Evolutionary conservation across 2,329 filamentous ascomycete genomes (phyloP), one percentile per base, ranked within the genome.

Genomic region (Claviceps fusiformis): DNA sequence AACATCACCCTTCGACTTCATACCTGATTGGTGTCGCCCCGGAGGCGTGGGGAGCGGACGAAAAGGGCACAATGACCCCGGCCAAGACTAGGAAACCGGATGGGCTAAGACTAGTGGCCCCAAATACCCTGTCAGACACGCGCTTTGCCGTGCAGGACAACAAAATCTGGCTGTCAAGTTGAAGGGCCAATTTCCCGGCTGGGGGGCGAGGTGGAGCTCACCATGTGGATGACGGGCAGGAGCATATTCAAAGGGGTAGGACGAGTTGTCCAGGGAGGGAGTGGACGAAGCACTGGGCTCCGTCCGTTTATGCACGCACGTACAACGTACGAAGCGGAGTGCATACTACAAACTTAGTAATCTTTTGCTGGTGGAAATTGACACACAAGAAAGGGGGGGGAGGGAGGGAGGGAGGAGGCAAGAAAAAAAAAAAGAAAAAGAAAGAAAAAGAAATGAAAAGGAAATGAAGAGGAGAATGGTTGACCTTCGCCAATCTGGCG

Each of bases 111-210:
- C 31, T 15, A 50, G 47, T 37, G 47, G 50, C n/a, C 49, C 17
- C 39, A 41, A 57, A 24, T 27, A 41, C 39, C 45, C 35, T 41
- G 31, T 13, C 33, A 41, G 33, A 53, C 44, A 47, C 52, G 44
- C 39, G 27, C 39, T 52, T 52, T 52, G 24, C 37, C 19, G 39
- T 52, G 41, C 41, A 31, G 39, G 33, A 41, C 50, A 52, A 45
- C 27, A 15, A 29, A 52, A 41, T 5, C 19, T 33, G 50, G 24
- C 33, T 47, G 17, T 46, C 53, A 43, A 37, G 47, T 13, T 44
- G 57, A 45, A 57, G 55, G 57, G 59, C 58, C 56, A 62, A 62
- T 62, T 62, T 62, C 61, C 60, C 58, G 52, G 54, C 56, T 54
- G 56, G 53, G 57, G 57, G 54, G 43, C 45, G 50, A 45, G 51